Conservation (phyloP, 1,284 basidiomycete species). For the Microbotryomycetes sp. region DNA sequence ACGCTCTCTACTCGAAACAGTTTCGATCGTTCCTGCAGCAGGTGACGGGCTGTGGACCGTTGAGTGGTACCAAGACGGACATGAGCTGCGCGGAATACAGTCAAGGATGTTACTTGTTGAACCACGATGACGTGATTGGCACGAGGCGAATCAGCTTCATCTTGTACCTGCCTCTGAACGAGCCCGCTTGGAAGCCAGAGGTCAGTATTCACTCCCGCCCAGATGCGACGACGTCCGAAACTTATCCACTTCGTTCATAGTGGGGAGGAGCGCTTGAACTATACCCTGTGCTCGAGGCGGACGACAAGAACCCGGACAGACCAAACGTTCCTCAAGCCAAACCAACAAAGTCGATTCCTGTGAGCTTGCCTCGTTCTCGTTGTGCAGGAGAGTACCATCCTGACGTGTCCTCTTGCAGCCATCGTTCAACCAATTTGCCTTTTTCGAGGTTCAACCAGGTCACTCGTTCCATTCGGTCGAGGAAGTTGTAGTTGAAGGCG, state of each 20-base stretch:
- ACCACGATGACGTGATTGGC: slow-evolving; percentile 97
- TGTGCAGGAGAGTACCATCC: slow-evolving; percentile 37
- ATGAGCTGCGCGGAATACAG: slow-evolving; percentile 93
- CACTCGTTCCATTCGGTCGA: slow-evolving; percentile 95
- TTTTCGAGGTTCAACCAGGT: slow-evolving; percentile 74
- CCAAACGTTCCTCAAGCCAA: slow-evolving; percentile 32
- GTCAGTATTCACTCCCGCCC: slow-evolving; percentile 2
- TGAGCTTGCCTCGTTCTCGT: neutral
- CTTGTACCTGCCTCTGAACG: slow-evolving; percentile 84
- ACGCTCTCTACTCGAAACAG: slow-evolving; percentile 80
- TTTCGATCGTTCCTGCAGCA: slow-evolving; percentile 79
- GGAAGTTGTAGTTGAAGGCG: slow-evolving; percentile 72
- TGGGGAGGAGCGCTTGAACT: slow-evolving; percentile 95
- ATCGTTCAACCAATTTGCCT: slow-evolving; percentile 94
- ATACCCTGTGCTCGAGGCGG: slow-evolving; percentile 56
- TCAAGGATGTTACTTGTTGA: slow-evolving; percentile 82
- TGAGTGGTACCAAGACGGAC: slow-evolving; percentile 87
- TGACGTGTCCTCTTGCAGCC: slow-evolving; percentile 43
- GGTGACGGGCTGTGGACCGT: slow-evolving; percentile 87
- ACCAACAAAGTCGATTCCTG: slow-evolving; percentile 30
- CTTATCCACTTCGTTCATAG: slow-evolving; percentile 43
- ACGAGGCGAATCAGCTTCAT: slow-evolving; percentile 93
- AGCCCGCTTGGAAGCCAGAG: slow-evolving; percentile 36
- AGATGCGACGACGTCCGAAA: neutral
- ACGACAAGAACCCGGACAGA: slow-evolving; percentile 43